Evolutionary conservation across 805 yeast species (phyloP).

Genomic region (Hanseniaspora pseudoguilliermondii): DNA sequence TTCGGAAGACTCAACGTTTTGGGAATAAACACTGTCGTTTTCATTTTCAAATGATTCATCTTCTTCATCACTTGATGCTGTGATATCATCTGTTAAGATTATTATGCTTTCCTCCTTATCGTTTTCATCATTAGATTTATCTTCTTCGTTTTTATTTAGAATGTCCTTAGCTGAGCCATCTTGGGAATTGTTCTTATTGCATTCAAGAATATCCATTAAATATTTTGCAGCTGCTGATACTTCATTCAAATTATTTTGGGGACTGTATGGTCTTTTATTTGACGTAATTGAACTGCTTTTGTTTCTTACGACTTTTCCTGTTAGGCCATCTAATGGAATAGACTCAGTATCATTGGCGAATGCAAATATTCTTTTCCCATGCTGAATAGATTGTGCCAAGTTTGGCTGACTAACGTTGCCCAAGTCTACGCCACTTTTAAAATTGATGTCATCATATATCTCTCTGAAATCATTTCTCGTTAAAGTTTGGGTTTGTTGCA

Average conservation of each 20-base stretch:
- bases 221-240: not conserved
- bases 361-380: constrained; percentile 4
- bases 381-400: not conserved
- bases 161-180: not conserved
- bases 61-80: not conserved
- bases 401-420: not conserved
- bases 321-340: not conserved
- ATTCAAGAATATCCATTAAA: not conserved
- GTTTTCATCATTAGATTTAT: not conserved
- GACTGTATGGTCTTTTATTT: not conserved
- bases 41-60: not conserved
- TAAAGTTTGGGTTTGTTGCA: not conserved
- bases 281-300: not conserved
- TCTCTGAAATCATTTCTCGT: not conserved
- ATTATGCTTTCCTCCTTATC: not conserved
- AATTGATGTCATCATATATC: not conserved
- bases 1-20: not conserved
- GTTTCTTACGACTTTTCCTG: not conserved
- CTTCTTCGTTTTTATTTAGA: not conserved
- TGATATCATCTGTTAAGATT: not conserved
- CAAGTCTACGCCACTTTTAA: not conserved
- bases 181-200: not conserved
- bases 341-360: not conserved
- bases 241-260: no score
- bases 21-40: not conserved